These are phyloP conservation scores for Geotrichum europaeum DNA, from an alignment of 1,139 yeast genomes.

Conservation along the genomic window DNA sequence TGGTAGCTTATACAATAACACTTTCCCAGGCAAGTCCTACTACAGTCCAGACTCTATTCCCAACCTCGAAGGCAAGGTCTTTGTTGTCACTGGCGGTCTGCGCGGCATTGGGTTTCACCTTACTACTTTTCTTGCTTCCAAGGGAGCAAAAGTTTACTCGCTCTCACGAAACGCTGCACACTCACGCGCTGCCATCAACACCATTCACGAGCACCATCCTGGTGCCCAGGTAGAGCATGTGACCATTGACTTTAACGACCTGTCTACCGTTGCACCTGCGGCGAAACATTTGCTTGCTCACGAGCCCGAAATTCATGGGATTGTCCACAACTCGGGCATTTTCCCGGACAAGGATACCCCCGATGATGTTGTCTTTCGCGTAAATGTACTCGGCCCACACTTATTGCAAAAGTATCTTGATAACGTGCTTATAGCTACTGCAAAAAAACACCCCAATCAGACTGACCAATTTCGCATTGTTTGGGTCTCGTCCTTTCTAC, in stretches of 20 bases:
- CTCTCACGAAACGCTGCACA: constrained; percentile 39
- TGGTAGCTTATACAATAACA: not conserved
- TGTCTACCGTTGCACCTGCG: constrained; percentile 42
- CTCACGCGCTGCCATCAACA: constrained; percentile 35
- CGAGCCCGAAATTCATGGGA: constrained; percentile 29
- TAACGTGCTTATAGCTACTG: constrained; percentile 39
- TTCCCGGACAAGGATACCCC: constrained; percentile 41
- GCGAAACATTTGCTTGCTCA: constrained; percentile 33
- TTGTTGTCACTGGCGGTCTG: constrained; percentile 44
- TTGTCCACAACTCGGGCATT: constrained; percentile 41
- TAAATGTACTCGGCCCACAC: constrained; percentile 49
- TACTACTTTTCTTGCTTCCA: constrained; percentile 38
- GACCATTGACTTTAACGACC: constrained; percentile 42
- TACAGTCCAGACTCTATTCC: constrained; percentile 40
- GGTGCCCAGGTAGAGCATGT: constrained; percentile 25
- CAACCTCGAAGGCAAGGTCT: constrained; percentile 40
- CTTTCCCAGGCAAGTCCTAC: not conserved
- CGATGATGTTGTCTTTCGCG: constrained; percentile 48
- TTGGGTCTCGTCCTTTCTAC: constrained; percentile 44
- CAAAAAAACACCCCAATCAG: constrained; percentile 23
- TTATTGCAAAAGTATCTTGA: constrained; percentile 44
- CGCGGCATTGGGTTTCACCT: constrained; percentile 45
- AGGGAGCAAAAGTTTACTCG: constrained; percentile 43
- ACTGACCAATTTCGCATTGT: constrained; percentile 35
- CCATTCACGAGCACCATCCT: constrained; percentile 29